Base-by-base conservation (phyloP, 108 stramenopile genomes). In the Nitzschia putrida region DNA sequence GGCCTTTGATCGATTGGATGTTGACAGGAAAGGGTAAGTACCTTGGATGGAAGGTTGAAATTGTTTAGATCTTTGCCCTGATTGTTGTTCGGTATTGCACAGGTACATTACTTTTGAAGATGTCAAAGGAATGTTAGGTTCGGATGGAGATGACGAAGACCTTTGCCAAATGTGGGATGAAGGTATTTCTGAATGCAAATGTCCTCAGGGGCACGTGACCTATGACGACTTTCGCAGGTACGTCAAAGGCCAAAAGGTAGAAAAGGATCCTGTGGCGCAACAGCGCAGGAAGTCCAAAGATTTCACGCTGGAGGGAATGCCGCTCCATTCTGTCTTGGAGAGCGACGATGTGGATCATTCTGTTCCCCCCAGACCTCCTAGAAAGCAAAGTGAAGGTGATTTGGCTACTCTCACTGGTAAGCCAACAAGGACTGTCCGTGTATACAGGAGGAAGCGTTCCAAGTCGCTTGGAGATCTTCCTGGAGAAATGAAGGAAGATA, bases 1-100 rank as follows among this genome's bases (percentile, higher is more conserved):
- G 37, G 93, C 93, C 0, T 94, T 94, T 76, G 86, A 91, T 73
- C 85, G 90, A 25, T 64, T 94, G 37, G 93, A 94, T 85, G 64
- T 66, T 29, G 85, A 89, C 45, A 86, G 87, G n/a, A 84, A 81
- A 64, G 86, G 85, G 58, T 74, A 57, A 59, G 84, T 76, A 0
- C 16, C 16, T 54, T 4, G 29, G 4, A 38, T 20, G 14, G 25
- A 67, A 34, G 53, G 50, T 14, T 22, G 16, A 6, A 2, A 14
- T 38, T n/a, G 60, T 41, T 42, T 18, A 1, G 24, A 25, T 20
- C 13, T n/a, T 41, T 52, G 64, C 10, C 37, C 47, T 54, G 8
- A 37, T 26, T 21, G 21, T 56, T 68, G 37, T 14, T 56, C 0
- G 23, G 3, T 22, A 53, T 18, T 23, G 4, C 51, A 20, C 23